Conservation (phyloP, 108 stramenopile genomes). For the Ochromonas danica region DNA sequence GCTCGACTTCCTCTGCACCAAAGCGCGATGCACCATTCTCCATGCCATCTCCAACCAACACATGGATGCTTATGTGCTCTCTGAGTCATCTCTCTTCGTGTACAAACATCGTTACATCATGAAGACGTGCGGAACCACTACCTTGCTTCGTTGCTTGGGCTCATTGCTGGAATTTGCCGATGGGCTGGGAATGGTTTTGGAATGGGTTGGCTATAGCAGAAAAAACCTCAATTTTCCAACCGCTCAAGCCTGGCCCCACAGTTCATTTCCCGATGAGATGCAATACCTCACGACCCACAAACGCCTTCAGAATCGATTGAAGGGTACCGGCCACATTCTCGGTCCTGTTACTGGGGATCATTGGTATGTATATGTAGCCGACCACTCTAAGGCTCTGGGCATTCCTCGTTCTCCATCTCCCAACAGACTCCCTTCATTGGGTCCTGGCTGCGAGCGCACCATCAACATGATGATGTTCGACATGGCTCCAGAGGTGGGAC, state of each 20-base stretch:
- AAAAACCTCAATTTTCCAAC: constrained; percentile 98
- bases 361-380: constrained; percentile 99
- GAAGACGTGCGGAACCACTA: constrained; percentile 99
- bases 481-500: constrained; percentile 80
- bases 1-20: constrained; percentile 81
- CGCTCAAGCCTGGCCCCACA: constrained; percentile 77
- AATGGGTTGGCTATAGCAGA: constrained; percentile 97
- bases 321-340: constrained; percentile 93
- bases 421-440: no score
- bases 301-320: constrained; percentile 76
- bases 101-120: constrained; percentile 95
- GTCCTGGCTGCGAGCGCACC: no score
- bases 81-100: constrained; percentile 94
- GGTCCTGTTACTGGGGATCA: constrained; percentile 97
- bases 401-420: constrained; percentile 67
- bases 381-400: constrained; percentile 66
- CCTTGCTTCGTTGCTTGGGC: constrained; percentile 91
- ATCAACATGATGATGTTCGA: constrained; percentile 99
- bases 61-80: constrained; percentile 94
- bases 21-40: constrained; percentile 94
- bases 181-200: constrained; percentile 80
- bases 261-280: constrained; percentile 45
- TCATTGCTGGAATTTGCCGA: constrained; percentile 78
- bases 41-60: constrained; percentile 81
- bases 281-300: constrained; percentile 64